Conservation (phyloP, 2,329 filamentous ascomycete genomes). For the Fonsecaea erecta region DNA sequence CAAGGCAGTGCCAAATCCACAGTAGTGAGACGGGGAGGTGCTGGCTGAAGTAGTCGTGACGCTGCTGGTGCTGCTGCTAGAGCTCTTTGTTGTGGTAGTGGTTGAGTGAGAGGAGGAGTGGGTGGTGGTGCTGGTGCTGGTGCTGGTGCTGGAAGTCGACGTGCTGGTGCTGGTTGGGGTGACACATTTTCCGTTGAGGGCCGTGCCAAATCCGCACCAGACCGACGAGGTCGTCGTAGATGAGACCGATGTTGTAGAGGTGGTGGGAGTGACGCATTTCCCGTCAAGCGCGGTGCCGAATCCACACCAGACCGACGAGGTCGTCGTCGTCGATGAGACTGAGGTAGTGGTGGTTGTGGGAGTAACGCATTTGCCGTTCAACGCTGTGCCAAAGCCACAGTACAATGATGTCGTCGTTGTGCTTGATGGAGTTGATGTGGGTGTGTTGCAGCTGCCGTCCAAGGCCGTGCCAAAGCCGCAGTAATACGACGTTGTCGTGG, state of each 20-base stretch:
- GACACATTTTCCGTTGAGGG: conserved; percentile 21
- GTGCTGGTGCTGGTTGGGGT: conserved; percentile 18
- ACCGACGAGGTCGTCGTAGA: conserved; percentile 10
- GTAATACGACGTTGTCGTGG: conserved; percentile 11
- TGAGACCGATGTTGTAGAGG: conserved; percentile 12
- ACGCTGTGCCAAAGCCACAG: conserved; percentile 27
- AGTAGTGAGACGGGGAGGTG: conserved; percentile 26
- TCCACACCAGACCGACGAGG: conserved; percentile 22
- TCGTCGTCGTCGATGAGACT: conserved; percentile 4
- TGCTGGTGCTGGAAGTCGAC: conserved; percentile 1
- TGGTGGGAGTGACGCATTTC: conserved; percentile 22
- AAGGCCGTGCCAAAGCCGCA: conserved; percentile 29
- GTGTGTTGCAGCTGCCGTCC: conserved; percentile 21
- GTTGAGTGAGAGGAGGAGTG: too few species aligned
- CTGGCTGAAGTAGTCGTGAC: conserved; percentile 10
- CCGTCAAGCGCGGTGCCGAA: conserved; percentile 27
- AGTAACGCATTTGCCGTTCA: conserved; percentile 27
- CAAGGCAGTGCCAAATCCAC: conserved; percentile 26
- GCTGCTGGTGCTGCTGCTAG: conserved; percentile 5
- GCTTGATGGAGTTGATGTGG: too few species aligned
- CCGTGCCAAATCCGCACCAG: conserved; percentile 29
- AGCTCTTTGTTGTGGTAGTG: too few species aligned
- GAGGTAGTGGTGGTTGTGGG: conserved; percentile 20
- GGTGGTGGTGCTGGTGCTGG: conserved; percentile 9
- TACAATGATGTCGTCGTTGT: conserved; percentile 15